These are phyloP conservation scores for Cucurbita ficifolia DNA, from an alignment of 306 rosid genomes.

Conservation along the genomic window DNA sequence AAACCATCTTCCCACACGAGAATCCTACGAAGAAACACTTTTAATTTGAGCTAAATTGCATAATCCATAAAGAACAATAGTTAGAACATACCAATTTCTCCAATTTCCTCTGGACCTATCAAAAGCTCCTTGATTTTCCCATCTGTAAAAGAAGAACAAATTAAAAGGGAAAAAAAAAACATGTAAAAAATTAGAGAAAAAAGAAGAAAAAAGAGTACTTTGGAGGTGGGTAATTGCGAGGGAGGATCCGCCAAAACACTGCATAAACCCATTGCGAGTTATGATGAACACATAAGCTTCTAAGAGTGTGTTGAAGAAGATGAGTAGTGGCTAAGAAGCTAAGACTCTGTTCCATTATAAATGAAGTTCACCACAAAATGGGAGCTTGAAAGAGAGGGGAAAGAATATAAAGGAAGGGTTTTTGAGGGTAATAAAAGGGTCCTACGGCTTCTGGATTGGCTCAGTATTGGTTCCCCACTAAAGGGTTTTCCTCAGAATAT, in stretches of 20 bases:
- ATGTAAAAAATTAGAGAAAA: too few species aligned
- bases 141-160: constrained; percentile 23
- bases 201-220: not conserved
- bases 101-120: constrained; percentile 98
- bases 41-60: too few species aligned
- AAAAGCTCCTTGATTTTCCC: constrained; percentile 92
- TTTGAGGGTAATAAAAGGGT: too few species aligned
- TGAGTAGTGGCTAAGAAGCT: constrained; percentile 8
- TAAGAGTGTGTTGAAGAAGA: constrained; percentile 14
- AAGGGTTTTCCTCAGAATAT: too few species aligned
- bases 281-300: constrained; percentile 13
- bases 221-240: constrained; percentile 14
- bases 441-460: too few species aligned
- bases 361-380: too few species aligned
- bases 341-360: constrained; percentile 3
- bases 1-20: constrained; percentile 99
- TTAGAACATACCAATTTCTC: constrained; percentile 59
- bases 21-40: constrained; percentile 35
- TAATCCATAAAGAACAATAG: too few species aligned
- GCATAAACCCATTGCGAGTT: constrained; percentile 15
- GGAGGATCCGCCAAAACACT: constrained; percentile 13
- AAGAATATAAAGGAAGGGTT: too few species aligned
- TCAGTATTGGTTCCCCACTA: too few species aligned
- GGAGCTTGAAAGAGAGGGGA: too few species aligned
- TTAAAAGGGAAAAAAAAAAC: not conserved